A percentile compares a stretch with the other conserved stretches of the same genome.
These are phyloP conservation scores for Gentiana straminea DNA, from an alignment of 257 asterid genomes.

Conservation along the genomic window DNA sequence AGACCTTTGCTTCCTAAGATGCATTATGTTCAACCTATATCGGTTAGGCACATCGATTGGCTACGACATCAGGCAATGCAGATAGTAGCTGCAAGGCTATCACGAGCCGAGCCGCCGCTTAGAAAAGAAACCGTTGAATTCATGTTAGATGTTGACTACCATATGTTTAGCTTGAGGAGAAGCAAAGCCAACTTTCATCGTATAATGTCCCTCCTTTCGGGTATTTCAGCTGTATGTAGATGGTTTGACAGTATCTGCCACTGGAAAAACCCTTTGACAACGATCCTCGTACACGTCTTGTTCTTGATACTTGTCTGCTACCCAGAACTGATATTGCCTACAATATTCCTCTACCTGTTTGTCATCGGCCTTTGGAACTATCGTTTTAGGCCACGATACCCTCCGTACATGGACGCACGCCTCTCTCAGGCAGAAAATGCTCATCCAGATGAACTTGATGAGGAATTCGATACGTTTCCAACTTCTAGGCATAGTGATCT, in stretches of 20 bases:
- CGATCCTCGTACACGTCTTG: conserved; percentile 62
- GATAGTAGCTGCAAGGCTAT: conserved; percentile 48
- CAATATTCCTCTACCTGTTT: conserved; percentile 82
- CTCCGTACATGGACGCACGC: conserved; percentile 81
- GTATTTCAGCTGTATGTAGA: conserved; percentile 24
- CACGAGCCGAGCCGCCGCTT: conserved; percentile 84
- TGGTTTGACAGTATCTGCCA: conserved; percentile 66
- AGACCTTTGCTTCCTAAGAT: conserved; percentile 84
- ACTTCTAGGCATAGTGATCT: conserved; percentile 33
- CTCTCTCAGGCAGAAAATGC: conserved; percentile 71
- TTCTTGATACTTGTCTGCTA: conserved; percentile 71
- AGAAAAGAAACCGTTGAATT: conserved; percentile 63
- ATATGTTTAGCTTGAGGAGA: conserved; percentile 70
- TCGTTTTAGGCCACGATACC: conserved; percentile 56
- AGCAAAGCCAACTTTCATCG: conserved; percentile 89
- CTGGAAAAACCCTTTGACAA: conserved; percentile 81
- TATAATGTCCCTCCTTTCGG: conserved; percentile 49
- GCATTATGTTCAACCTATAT: conserved; percentile 78
- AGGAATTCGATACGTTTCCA: conserved; percentile 80
- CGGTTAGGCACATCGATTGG: conserved; percentile 73
- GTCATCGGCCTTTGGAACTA: conserved; percentile 83
- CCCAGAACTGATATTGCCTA: conserved; percentile 73
- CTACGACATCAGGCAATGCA: conserved; percentile 74
- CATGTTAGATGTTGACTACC: conserved; percentile 76
- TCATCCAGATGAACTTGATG: conserved; percentile 63